Evolutionary conservation across 1,284 basidiomycete genomes (phyloP).

Genomic region (Inonotus obliquus): DNA sequence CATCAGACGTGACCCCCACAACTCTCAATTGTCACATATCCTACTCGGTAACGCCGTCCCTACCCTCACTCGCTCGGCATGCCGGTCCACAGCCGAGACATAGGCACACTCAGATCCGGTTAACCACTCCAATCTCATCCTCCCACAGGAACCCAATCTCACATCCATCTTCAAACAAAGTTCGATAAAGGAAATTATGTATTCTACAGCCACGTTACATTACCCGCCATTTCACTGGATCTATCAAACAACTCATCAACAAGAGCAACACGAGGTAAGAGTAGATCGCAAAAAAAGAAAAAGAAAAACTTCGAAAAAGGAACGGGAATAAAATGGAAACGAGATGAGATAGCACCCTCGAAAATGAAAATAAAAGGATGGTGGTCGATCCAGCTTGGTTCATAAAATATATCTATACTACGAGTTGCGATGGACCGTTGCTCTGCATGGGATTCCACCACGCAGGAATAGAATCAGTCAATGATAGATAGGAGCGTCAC

Average conservation of each 20-base stretch:
- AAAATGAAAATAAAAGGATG: background rate
- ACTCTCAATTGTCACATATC: background rate
- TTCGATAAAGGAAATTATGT: conserved; percentile 1
- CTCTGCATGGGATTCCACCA: background rate
- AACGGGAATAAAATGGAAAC: background rate
- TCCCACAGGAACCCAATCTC: background rate
- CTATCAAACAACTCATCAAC: background rate
- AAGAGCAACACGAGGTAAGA: conserved; percentile 2
- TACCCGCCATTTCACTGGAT: conserved; percentile 1
- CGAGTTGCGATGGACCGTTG: background rate
- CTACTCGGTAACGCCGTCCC: background rate
- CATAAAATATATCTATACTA: conserved; percentile 2
- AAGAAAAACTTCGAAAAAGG: background rate
- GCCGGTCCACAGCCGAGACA: background rate
- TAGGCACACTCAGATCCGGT: conserved; percentile 4
- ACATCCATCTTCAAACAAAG: background rate
- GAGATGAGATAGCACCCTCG: background rate
- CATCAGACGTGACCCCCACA: background rate
- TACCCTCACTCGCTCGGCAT: background rate
- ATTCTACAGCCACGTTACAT: background rate
- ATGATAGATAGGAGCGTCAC: conserved; percentile 1
- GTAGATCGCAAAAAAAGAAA: background rate
- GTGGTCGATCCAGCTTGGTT: too few relatives aligned
- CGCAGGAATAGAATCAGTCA: background rate
- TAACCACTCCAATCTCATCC: background rate